phyloP scores from a whole-genome alignment of 768 basidiomycete species.

The Boletus rufocinnamomeus region DNA sequence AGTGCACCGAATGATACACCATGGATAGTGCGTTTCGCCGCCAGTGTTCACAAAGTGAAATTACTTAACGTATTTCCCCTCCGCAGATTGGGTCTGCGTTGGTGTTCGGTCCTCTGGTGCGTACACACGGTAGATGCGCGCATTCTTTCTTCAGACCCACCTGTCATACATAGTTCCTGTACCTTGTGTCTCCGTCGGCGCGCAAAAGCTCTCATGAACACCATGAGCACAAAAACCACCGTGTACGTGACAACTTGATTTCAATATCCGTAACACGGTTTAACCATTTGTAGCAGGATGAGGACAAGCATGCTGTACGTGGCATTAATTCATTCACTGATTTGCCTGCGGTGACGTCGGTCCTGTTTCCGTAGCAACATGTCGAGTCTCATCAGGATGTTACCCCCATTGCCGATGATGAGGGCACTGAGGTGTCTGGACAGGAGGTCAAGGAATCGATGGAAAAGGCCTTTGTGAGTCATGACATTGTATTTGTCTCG shows the following conservation, averaged over 20 bases:
- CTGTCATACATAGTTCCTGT: conserved; percentile 28
- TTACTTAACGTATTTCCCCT: not conserved
- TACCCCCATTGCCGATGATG: conserved; percentile 30
- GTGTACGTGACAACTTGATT: conserved; percentile 21
- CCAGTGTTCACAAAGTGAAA: not conserved
- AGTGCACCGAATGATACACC: conserved; percentile 23
- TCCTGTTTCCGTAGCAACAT: conserved; percentile 21
- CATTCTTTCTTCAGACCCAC: not conserved
- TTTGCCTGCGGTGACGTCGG: not conserved
- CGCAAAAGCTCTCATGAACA: conserved; percentile 27
- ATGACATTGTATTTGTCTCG: not conserved
- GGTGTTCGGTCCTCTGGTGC: conserved; percentile 35
- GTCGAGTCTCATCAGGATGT: conserved; percentile 11
- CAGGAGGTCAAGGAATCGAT: conserved; percentile 36
- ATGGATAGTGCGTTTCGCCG: conserved; percentile 32
- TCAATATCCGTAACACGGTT: not conserved
- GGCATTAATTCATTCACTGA: not conserved
- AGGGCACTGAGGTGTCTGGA: conserved; percentile 31
- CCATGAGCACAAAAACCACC: conserved; percentile 23
- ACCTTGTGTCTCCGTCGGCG: conserved; percentile 35
- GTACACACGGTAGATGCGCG: not conserved
- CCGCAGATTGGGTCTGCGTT: conserved; percentile 34
- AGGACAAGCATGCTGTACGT: conserved; percentile 23
- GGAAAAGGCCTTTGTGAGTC: conserved; percentile 28
- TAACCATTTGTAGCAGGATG: conserved; percentile 22